Base-by-base conservation (phyloP, 768 basidiomycete species). In the Epithele typhae region DNA sequence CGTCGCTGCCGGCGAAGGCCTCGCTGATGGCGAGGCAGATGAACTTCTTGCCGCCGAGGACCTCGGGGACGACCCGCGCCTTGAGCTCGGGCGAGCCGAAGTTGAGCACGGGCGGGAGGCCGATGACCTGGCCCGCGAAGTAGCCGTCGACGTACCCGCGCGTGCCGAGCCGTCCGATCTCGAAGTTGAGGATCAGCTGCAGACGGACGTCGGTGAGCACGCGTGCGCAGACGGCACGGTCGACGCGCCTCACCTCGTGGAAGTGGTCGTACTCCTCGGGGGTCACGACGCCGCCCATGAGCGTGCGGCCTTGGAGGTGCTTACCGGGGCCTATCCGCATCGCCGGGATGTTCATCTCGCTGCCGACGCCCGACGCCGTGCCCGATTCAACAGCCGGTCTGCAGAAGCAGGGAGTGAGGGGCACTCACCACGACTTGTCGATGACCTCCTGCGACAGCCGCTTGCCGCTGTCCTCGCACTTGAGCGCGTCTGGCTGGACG, bases 241-340 rank as follows among this genome's bases (percentile, higher is more conserved):
- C 21, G 25, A 25, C 37, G 2, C 15, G 30, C 51, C 57, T 10
- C 46, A 84, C 86, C 72, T 91, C 94, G 59, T 96, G 86, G 75
- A 98, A 98, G 60, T 94, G 93, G 64, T 96, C 90, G 57, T 87
- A 97, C 55, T 93, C 84, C 59, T 90, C 88, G 4, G 87, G 81
- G 41, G 78, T 79, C 37, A 90, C 75, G 17, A 81, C 64, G 10
- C 91, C 92, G 22, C 80, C 85, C 67, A 92, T 81, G 1, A 96
- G 67, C 10, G 70, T 78, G 32, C 79, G 75, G 0, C 92, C 91
- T 60, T 87, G 70, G 18, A 96, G 76, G 60, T 94, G 90, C 63
- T 90, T 89, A 17, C 89, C 90, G 3, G 92, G 92, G 2, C 93
- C 93, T 43, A 93, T 74, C 4, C 92, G 80, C 92, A 96, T 94